A percentile compares a stretch with the other conserved stretches of the same genome.
phyloP scores from a whole-genome alignment of 2,329 filamentous ascomycete genomes.

The Phyllachora maydis region DNA sequence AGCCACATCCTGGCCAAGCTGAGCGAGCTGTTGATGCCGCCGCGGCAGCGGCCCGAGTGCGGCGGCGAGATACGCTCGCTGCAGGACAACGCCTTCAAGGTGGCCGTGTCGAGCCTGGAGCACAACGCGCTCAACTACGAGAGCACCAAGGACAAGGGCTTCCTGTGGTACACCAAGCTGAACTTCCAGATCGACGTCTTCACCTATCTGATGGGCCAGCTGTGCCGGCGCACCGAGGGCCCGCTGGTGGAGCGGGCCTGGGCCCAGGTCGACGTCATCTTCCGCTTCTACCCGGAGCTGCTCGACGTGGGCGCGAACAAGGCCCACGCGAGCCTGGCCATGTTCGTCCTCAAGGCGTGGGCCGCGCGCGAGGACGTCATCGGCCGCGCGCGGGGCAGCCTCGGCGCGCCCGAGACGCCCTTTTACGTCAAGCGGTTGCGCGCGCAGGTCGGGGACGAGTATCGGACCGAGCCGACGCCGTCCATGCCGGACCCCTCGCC shows the following conservation, averaged over 20 bases:
- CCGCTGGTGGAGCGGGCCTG: slow-evolving; percentile 31
- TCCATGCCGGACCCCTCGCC: slow-evolving; percentile 4
- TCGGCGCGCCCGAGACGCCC: slow-evolving; percentile 20
- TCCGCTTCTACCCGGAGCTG: slow-evolving; percentile 26
- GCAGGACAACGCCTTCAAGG: slow-evolving; percentile 33
- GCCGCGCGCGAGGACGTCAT: slow-evolving; percentile 22
- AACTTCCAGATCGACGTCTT: slow-evolving; percentile 37
- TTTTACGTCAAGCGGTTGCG: slow-evolving; percentile 23
- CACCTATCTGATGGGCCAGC: slow-evolving; percentile 30
- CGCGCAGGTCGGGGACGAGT: slow-evolving; percentile 18
- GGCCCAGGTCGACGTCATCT: slow-evolving; percentile 22
- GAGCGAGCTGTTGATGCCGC: slow-evolving; percentile 21
- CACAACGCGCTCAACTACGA: slow-evolving; percentile 22
- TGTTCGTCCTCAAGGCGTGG: slow-evolving; percentile 30
- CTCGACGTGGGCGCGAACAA: slow-evolving; percentile 24
- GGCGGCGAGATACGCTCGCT: slow-evolving; percentile 24
- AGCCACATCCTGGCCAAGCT: slow-evolving; percentile 27
- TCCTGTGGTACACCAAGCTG: slow-evolving; percentile 31
- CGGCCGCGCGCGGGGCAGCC: slow-evolving; percentile 10
- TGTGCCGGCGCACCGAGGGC: slow-evolving; percentile 25
- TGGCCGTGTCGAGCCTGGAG: slow-evolving; percentile 26
- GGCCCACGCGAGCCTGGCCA: slow-evolving; percentile 20
- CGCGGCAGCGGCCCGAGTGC: slow-evolving; percentile 24
- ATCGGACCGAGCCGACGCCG: slow-evolving; percentile 9
- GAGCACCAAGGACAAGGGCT: slow-evolving; percentile 20